Conservation (phyloP, 306 rosid species). For the Coriaria nepalensis region DNA sequence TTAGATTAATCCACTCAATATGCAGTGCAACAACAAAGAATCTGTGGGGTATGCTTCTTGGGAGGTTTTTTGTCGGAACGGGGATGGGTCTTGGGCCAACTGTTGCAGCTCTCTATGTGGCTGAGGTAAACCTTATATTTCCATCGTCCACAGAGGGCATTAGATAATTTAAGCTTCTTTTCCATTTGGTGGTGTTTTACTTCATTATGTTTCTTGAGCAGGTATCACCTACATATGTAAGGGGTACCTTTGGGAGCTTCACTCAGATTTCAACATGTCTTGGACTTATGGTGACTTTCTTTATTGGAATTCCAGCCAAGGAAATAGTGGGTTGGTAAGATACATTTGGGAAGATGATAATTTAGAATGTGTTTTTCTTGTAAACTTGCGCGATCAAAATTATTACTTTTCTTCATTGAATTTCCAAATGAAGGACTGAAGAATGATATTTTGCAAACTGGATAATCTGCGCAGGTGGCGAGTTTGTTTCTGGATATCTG, state of each 20-base stretch:
- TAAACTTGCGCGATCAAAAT: not conserved
- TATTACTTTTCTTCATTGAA: not conserved
- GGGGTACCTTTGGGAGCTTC: slow-evolving; percentile 68
- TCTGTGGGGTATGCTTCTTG: slow-evolving; percentile 79
- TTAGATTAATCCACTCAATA: no score
- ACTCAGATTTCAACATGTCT: slow-evolving; percentile 84
- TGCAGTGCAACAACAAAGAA: slow-evolving; percentile 56
- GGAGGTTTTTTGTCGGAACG: slow-evolving; percentile 72
- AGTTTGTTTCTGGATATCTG: slow-evolving; percentile 68
- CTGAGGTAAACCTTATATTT: slow-evolving; percentile 45
- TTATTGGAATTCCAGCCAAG: slow-evolving; percentile 69
- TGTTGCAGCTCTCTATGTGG: slow-evolving; percentile 70
- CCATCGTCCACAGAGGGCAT: slow-evolving; percentile 1
- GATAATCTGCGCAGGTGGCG: slow-evolving; percentile 61
- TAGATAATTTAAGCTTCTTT: slow-evolving; percentile 6
- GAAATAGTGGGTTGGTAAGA: slow-evolving; percentile 67
- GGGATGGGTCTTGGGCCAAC: slow-evolving; percentile 89
- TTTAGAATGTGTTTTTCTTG: slow-evolving; percentile 8
- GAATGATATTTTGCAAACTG: slow-evolving; percentile 5
- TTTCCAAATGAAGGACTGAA: slow-evolving; percentile 7
- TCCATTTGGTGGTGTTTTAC: slow-evolving; percentile 1
- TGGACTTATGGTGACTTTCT: slow-evolving; percentile 58
- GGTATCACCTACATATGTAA: slow-evolving; percentile 67
- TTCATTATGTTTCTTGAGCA: slow-evolving; percentile 17
- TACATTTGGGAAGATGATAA: slow-evolving; percentile 6